phyloP scores from a whole-genome alignment of 2,329 filamentous ascomycete species.

The Amauroascus niger region DNA sequence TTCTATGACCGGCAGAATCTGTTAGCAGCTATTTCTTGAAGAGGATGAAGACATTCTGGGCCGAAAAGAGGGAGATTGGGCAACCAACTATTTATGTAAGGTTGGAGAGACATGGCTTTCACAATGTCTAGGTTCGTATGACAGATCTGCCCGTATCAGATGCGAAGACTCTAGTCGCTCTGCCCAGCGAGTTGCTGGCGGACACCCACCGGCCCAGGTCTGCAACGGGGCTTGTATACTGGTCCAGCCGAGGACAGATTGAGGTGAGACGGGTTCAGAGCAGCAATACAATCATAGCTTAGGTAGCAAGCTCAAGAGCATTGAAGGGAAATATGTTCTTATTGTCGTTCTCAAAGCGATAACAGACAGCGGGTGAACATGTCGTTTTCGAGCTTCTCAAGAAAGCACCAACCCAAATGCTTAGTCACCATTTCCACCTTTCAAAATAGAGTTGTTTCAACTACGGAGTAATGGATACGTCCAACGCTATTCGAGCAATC shows the following conservation, averaged over 20 bases:
- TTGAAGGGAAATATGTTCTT: background rate
- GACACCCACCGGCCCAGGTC: background rate
- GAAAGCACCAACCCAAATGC: background rate
- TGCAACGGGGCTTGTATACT: background rate
- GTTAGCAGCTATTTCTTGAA: slow-evolving; percentile 2
- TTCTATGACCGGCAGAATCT: slow-evolving; percentile 49
- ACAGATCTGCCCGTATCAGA: background rate
- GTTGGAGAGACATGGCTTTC: slow-evolving; percentile 44
- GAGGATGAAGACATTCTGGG: background rate
- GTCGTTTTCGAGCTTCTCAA: background rate
- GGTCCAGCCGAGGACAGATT: background rate
- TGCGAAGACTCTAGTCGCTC: background rate
- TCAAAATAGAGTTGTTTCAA: no score
- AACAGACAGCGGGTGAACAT: background rate
- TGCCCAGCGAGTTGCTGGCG: background rate
- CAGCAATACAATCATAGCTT: background rate
- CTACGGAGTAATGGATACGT: background rate
- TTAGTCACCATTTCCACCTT: background rate
- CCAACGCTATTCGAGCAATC: background rate
- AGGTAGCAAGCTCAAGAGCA: background rate
- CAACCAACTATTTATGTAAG: slow-evolving; percentile 44
- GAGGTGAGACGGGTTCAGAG: background rate
- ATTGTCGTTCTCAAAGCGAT: background rate
- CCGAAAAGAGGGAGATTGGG: background rate
- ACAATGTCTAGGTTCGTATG: background rate